These are phyloP conservation scores for Yamadazyma scolyti DNA, from an alignment of 805 yeast species.

Conservation along the genomic window DNA sequence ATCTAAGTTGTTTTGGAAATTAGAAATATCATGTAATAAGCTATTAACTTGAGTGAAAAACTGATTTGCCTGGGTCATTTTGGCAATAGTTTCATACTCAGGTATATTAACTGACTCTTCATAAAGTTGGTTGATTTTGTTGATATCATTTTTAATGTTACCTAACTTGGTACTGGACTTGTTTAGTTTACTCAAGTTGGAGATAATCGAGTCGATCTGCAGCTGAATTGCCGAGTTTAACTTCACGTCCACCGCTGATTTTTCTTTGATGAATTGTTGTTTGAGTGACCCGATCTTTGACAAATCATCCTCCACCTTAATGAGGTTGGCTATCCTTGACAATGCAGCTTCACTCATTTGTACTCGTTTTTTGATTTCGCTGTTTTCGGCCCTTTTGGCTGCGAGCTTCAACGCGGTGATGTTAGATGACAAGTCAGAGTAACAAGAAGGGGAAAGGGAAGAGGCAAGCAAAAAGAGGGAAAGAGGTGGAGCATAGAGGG, in stretches of 20 bases:
- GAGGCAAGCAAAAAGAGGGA: no score
- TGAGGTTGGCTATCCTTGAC: slow-evolving; percentile 34
- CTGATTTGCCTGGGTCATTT: slow-evolving; percentile 64
- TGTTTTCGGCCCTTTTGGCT: no score
- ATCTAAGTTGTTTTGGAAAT: slow-evolving; percentile 49
- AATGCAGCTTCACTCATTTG: slow-evolving; percentile 41
- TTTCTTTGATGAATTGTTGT: slow-evolving; percentile 62
- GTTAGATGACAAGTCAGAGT: no score
- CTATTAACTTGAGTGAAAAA: slow-evolving; percentile 67
- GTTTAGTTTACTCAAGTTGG: slow-evolving; percentile 49
- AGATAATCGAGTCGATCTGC: slow-evolving; percentile 55
- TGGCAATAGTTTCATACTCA: slow-evolving; percentile 65
- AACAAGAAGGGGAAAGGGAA: no score
- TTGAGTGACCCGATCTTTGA: slow-evolving; percentile 50
- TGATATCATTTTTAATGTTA: slow-evolving; percentile 37
- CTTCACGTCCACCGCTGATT: slow-evolving; percentile 70
- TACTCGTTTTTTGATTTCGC: no score
- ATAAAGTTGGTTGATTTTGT: slow-evolving; percentile 47
- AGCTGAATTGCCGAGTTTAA: slow-evolving; percentile 65
- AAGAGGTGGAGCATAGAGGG: not conserved
- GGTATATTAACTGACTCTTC: slow-evolving; percentile 58
- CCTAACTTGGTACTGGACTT: slow-evolving; percentile 34
- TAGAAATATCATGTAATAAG: slow-evolving; percentile 59
- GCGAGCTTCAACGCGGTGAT: no score
- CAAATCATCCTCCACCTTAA: slow-evolving; percentile 49